These are phyloP conservation scores for Ophiostoma sp. DNA, from an alignment of 2,329 filamentous ascomycete species.

Conservation along the genomic window DNA sequence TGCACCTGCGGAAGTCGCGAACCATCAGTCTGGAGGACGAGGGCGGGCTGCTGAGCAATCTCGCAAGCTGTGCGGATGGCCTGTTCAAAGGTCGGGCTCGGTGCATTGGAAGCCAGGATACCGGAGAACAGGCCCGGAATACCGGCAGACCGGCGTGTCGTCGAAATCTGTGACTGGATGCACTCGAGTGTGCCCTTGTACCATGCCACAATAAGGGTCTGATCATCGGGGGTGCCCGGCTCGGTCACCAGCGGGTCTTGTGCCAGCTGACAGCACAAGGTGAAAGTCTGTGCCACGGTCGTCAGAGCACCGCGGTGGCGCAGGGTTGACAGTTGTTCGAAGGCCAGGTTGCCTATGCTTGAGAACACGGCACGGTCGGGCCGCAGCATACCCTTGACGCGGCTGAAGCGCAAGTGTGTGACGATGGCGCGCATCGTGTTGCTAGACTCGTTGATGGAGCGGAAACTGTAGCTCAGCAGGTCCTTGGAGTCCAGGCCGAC, in stretches of 20 bases:
- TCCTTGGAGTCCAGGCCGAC: conserved; percentile 77
- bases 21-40: conserved; percentile 52
- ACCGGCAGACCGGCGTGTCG: conserved; percentile 85
- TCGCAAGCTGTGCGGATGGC: conserved; percentile 58
- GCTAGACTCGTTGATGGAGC: conserved; percentile 89
- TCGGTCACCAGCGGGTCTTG: conserved; percentile 40
- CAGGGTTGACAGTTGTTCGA: conserved; percentile 74
- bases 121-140: conserved; percentile 82
- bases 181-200: conserved; percentile 66
- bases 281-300: conserved; percentile 84
- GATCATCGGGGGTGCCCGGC: conserved; percentile 31
- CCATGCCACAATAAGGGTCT: conserved; percentile 58
- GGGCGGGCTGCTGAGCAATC: conserved; percentile 52
- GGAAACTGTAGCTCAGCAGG: conserved; percentile 88
- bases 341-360: conserved; percentile 66
- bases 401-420: conserved; percentile 46
- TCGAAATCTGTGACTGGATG: conserved; percentile 70
- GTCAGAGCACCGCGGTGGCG: conserved; percentile 91
- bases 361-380: conserved; percentile 53
- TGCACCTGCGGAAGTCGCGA: conserved; percentile 83
- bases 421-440: conserved; percentile 63
- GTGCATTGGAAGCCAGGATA: conserved; percentile 62
- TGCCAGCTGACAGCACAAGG: conserved; percentile 65
- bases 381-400: conserved; percentile 41
- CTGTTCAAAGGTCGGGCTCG: conserved; percentile 55